Base-by-base conservation (phyloP, 371 early-diverging fungal genomes). In the Mucor plumbeus region DNA sequence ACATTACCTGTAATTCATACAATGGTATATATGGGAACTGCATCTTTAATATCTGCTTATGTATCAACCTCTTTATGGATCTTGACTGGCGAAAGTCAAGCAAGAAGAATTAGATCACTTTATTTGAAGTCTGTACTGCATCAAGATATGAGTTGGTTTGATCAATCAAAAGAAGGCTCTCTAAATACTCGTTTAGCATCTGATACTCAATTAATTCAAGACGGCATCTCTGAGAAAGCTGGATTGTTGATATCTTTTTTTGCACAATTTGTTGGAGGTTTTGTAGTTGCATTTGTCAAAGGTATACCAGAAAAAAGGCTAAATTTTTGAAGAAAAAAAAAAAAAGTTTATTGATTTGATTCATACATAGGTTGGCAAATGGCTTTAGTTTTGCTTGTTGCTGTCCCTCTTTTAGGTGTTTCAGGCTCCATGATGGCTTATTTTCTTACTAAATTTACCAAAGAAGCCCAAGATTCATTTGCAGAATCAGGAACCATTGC, bases 141-240 rank as follows among this genome's bases (percentile, higher is more conserved):
- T 7, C 96, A 97, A 76, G 93, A 97, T 33, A 87, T 94, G 59
- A 87, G 85, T 14, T 98, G 92, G 90, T 96, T 94, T 69, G 98
- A 98, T 66, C 72, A 77, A 10, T 74, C 83, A 21, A 80, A 82
- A 67, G 67, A 76, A 56, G 91, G 90, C 19, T 90, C 90, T 57
- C 72, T 88, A 44, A 91, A 88, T 31, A 88, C 90, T 14, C 85
- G 92, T 41, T 83, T 94, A 6, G 85, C 90, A 13, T 78, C 87
- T 65, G 89, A 95, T 79, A 85, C 88, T 50, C 82, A 94, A 44
- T 55, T 92, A 36, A 83, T 94, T 48, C 92, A 93, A 69, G 93
- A 92, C 71, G 94, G 97, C 19, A 90, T 95, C 8, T 85, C 88
- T 8, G 95, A 93, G 58, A 96, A 96, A 72, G 85, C 92, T 34